Conservation (phyloP, 2,329 filamentous ascomycete genomes). For the Colletotrichum salicis region DNA sequence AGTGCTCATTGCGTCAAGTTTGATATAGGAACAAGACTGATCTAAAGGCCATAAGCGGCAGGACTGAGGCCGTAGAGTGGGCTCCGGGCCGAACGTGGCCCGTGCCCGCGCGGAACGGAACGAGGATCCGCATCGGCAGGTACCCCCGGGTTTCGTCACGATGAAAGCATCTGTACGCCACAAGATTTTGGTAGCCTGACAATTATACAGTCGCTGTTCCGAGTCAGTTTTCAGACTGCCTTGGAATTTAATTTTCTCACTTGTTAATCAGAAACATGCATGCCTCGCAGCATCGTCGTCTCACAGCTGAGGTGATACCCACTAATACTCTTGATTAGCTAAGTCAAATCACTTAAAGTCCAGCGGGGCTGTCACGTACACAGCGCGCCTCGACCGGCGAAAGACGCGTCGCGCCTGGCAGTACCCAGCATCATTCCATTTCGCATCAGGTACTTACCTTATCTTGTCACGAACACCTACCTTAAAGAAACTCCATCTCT, state of each 20-base stretch:
- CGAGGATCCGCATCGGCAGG: too few species aligned
- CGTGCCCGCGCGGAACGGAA: too few species aligned
- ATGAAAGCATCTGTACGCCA: too few species aligned
- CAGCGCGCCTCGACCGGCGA: neutral
- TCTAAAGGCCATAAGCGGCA: too few species aligned
- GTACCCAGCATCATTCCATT: neutral
- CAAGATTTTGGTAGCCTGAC: too few species aligned
- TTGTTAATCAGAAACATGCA: neutral
- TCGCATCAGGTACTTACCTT: neutral
- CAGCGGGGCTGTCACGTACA: neutral
- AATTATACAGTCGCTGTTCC: neutral
- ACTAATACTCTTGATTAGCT: neutral
- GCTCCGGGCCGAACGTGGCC: neutral
- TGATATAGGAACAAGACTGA: too few species aligned
- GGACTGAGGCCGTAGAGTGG: too few species aligned
- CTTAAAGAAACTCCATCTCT: neutral
- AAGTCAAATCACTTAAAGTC: neutral
- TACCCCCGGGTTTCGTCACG: too few species aligned
- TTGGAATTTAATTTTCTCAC: neutral
- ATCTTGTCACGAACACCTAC: too few species aligned
- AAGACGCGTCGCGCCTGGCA: neutral
- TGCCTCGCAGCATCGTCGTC: neutral
- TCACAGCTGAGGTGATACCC: neutral
- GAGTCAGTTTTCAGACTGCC: rapidly evolving
- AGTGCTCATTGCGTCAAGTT: too few species aligned